Evolutionary conservation across 2,329 filamentous ascomycete species (phyloP), one percentile per base, ranked within the genome.

Genomic region (Cytospora schulzeri): DNA sequence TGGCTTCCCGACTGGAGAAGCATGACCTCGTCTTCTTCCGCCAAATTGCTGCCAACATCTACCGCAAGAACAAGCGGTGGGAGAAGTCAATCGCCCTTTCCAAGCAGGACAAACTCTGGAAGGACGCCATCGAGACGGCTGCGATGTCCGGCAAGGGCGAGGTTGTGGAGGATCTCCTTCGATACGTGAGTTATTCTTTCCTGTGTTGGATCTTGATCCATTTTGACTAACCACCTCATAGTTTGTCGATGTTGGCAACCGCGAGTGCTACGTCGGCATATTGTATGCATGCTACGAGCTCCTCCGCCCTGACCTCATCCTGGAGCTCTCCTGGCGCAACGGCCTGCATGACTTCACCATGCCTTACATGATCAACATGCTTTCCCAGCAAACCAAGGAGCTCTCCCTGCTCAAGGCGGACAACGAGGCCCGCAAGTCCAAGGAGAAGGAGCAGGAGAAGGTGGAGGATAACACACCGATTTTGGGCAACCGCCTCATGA

Each of bases 41-140:
- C 74, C 95, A 99, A 79, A 97, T 99, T 74, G 95, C 95, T 5
- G 93, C 96, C 70, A 97, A 85, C 80, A 99, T 99, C 78, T 99
- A 98, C 83, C 93, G 96, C 77, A 99, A 98, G 86, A 98, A 97
- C 84, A 98, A 98, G 90, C 88, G 95, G 69, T 99, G 96, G 96
- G 94, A 98, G 82, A 98, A 98, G 82, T 97, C 93, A 4, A 99
- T 99, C 77, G 88, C 92, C 38, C 83, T 99, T 55, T 98, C 94
- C 19, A 99, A 99, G 85, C 94, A 99, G 77, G 95, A 99, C 83
- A 98, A 97, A 86, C 84, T 99, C 19, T 99, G 95, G 89, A 98
- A 97, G 84, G 95, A 99, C 80, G 95, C 96, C 29, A 98, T 99
- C 68, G 95, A 99, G 84, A 99, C 95, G 17, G 88, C 96, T 35